Conservation (phyloP, 371 early-diverging fungal species). For the Nematocida sp. region DNA sequence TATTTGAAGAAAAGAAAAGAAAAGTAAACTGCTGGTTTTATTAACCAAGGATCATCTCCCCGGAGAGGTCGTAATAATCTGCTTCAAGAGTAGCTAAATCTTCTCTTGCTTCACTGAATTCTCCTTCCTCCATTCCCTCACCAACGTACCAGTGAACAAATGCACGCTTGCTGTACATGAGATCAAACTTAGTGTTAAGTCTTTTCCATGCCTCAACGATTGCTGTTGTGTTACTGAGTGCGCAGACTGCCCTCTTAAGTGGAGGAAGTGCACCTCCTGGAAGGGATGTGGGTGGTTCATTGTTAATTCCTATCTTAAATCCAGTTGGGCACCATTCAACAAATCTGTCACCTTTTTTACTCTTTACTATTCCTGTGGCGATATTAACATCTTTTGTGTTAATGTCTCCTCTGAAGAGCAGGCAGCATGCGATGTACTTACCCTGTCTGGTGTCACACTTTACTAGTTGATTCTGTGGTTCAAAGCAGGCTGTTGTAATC, state of each 20-base stretch:
- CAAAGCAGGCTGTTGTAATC: constrained; percentile 86
- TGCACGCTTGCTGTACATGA: constrained; percentile 92
- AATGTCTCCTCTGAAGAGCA: constrained; percentile 84
- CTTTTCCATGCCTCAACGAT: constrained; percentile 91
- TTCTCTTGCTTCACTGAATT: constrained; percentile 98
- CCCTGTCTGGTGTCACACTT: constrained; percentile 79
- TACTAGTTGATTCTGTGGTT: constrained; percentile 89
- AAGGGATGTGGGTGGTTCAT: constrained; percentile 80
- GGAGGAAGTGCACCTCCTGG: constrained; percentile 86
- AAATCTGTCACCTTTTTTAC: constrained; percentile 83
- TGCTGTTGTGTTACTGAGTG: constrained; percentile 88
- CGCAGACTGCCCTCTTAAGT: constrained; percentile 85
- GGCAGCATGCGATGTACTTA: constrained; percentile 91
- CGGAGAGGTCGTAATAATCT: constrained; percentile 75
- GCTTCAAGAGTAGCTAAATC: constrained; percentile 96
- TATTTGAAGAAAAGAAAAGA: constrained; percentile 32
- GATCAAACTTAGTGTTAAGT: constrained; percentile 85
- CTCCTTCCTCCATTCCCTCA: constrained; percentile 85
- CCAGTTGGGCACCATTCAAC: constrained; percentile 97
- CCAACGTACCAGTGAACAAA: constrained; percentile 98
- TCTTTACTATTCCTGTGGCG: constrained; percentile 80
- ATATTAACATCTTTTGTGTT: constrained; percentile 79
- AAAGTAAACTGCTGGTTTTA: neutral
- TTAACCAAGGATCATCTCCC: constrained; percentile 9
- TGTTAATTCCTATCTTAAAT: constrained; percentile 91